phyloP scores from a whole-genome alignment of 1,284 basidiomycete genomes.

The Heterobasidion irregulare region DNA sequence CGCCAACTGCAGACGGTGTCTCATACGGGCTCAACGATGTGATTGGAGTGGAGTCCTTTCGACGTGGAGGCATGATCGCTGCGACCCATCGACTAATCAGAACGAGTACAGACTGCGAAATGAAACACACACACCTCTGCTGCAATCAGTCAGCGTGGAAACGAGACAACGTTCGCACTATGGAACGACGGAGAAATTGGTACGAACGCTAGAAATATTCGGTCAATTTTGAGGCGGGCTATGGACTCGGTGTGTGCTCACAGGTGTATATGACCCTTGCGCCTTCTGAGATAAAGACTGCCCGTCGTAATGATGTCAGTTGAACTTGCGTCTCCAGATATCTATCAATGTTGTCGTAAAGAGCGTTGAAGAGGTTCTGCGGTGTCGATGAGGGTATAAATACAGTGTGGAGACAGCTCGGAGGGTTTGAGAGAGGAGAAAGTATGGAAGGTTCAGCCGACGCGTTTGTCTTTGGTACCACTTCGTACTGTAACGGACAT shows the following conservation, averaged over 20 bases:
- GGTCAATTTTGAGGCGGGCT: too few relatives aligned
- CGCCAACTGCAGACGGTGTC: background rate
- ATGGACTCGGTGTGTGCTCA: too few relatives aligned
- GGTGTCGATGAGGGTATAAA: background rate
- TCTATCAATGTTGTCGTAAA: background rate
- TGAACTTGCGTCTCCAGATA: too few relatives aligned
- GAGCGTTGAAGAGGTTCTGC: background rate
- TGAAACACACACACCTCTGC: background rate
- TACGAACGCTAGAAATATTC: too few relatives aligned
- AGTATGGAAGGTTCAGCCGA: background rate
- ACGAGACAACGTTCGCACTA: too few relatives aligned
- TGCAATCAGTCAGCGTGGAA: too few relatives aligned
- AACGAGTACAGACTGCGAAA: background rate
- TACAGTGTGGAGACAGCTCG: background rate
- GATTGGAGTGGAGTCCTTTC: conserved; percentile 1
- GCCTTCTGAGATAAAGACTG: too few relatives aligned
- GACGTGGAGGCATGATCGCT: conserved; percentile 1
- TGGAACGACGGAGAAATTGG: too few relatives aligned
- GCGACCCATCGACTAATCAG: background rate
- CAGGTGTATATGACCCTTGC: too few relatives aligned
- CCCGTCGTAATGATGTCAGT: too few relatives aligned
- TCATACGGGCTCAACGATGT: conserved; percentile 12
- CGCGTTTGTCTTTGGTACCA: too few relatives aligned
- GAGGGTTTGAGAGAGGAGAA: background rate
- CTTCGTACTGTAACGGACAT: too few relatives aligned